Base-by-base conservation (phyloP, 495 filamentous ascomycete species). In the Hypoxylon crocopeplum region DNA sequence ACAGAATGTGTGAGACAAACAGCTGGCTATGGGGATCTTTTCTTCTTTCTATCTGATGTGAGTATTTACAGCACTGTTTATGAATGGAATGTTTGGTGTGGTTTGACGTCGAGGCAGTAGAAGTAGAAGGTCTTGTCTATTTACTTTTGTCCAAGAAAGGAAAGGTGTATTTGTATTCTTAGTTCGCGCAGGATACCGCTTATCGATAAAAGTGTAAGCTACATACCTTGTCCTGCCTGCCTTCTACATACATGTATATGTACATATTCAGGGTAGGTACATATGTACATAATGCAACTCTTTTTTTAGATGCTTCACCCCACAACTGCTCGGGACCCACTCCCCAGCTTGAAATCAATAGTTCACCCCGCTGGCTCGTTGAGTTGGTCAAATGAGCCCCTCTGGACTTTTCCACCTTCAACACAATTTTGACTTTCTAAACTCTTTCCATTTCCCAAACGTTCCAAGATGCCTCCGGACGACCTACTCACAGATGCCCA, bases 401-500 rank as follows among this genome's bases (percentile, higher is more conserved):
- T n/a, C n/a, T n/a, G n/a, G 27, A 32, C 7, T 48, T 33, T 22
- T 37, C 12, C 17, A 37, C 32, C 32, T 1, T 21, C 27, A 15
- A 15, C 27, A 2, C 2, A 33, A 32, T 3, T 34, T 22, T 15
- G 15, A 5, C 8, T 13, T n/a, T 12, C 12, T 15, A 3, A 20
- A 24, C 24, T 27, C 17, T 22, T 30, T 17, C 21, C 33, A 20
- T 47, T 20, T 38, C 20, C 1, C 22, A 21, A 16, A 3, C 44
- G 36, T 22, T 15, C 16, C 6, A 66, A 69, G 1, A 73, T 65
- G 72, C 64, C 67, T 15, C 71, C 75, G 21, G 65, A 77, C 46
- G 77, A 76, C 2, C 59, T 77, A n/a, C 53, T 82, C 15, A 84
- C 85, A 45, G 89, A 96, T 71, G 86, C 89, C 40, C 88, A 89